Evolutionary conservation across 176 grass and related monocot species (phyloP), one percentile per base, ranked within the genome.

Genomic region (Oryza australiensis): DNA sequence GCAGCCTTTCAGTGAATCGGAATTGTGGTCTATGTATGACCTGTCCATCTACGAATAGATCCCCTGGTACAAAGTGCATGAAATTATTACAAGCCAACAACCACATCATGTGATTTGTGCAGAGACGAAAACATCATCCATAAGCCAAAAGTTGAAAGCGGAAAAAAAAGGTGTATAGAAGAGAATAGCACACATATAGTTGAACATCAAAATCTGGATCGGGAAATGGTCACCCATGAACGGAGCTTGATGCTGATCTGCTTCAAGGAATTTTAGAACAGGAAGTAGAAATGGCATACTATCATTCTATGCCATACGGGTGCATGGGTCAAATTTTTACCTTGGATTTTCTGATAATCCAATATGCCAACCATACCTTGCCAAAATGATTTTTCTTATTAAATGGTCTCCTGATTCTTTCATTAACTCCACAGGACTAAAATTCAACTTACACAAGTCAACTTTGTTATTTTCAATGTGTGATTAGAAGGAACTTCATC

Each of bases 21-120:
- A 85, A 85, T 46, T 78, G 83, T 71, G 83, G 83, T 60, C 94
- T 88, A 82, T 75, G 94, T 77, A 96, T 85, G 71, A 98, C 90
- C 73, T 94, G 93, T 46, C 95, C 95, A 79, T 98, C 90, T 65
- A 94, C 53, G 37, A 93, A 94, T 12, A 98, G 84, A 88, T 98
- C 92, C 53, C 95, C 95, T 98, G 62, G 55, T 29, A n/a, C 20
- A 84, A 71, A 34, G 60, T 12, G 10, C 32, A 48, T 27, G 64
- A 24, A 49, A 51, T 64, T 73, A 81, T 65, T 32, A 38, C 67
- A 83, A 81, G 28, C 3, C 16, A 81, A 92, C 42, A 60, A 35
- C 37, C 13, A 79, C 12, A 62, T 5, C 7, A 37, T 33, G 73
- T 18, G 69, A 26, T 75, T 33, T 43, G 62, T 77, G 30, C 46